Evolutionary conservation across 1,284 basidiomycete species (phyloP).

Genomic region (Cutaneotrichosporon sp.): DNA sequence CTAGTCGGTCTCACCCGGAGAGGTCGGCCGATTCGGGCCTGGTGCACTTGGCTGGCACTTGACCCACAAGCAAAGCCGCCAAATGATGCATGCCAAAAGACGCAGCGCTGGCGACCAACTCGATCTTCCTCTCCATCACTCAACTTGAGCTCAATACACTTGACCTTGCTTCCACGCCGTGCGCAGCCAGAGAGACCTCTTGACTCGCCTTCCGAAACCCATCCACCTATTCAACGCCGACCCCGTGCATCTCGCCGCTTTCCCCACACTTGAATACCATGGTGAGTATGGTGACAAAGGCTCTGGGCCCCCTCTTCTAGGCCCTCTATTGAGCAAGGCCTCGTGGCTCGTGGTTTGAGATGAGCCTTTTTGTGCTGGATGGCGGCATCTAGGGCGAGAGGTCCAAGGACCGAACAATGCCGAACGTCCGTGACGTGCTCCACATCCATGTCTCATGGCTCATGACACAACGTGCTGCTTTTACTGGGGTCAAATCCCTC

Average conservation of each 20-base stretch:
- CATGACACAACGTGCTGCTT: neutral
- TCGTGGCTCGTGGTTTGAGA: neutral
- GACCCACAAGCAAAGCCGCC: neutral
- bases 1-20: neutral
- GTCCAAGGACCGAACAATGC: conserved; percentile 12
- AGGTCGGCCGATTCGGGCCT: conserved; percentile 3
- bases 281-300: conserved; percentile 8
- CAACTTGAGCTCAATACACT: conserved; percentile 2
- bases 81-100: neutral
- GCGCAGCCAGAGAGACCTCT: neutral
- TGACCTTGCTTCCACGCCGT: neutral
- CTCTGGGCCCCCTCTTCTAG: neutral
- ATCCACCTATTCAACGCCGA: neutral
- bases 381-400: conserved; percentile 1
- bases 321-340: neutral
- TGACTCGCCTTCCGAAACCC: neutral
- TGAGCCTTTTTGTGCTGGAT: neutral
- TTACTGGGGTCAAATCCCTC: neutral
- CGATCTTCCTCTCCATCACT: conserved; percentile 1
- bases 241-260: conserved; percentile 3
- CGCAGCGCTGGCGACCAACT: neutral
- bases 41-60: neutral
- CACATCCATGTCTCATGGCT: conserved; percentile 4
- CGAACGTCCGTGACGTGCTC: conserved; percentile 11
- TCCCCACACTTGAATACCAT: conserved; percentile 1